A percentile compares a stretch with the other conserved stretches of the same genome.
Evolutionary conservation across 352 stramenopile genomes (phyloP).

Genomic region (Globisporangium okanoganense): DNA sequence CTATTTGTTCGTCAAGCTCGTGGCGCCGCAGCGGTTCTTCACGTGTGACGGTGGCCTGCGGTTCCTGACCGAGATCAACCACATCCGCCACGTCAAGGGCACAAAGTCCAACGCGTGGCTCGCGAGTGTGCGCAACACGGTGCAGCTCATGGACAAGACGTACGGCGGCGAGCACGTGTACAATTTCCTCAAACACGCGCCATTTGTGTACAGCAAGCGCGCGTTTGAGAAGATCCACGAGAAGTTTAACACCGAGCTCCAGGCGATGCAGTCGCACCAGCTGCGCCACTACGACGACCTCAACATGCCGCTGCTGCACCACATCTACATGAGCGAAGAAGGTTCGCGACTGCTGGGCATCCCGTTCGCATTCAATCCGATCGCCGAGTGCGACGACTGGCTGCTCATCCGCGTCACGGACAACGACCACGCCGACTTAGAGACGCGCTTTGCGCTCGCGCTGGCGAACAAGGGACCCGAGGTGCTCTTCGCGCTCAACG

Average conservation of each 20-base stretch:
- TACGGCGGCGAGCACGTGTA: conserved; percentile 84
- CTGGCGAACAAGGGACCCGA: conserved; percentile 50
- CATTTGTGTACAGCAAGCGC: conserved; percentile 73
- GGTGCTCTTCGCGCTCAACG: conserved; percentile 74
- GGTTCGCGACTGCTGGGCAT: conserved; percentile 49
- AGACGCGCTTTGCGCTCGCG: conserved; percentile 29
- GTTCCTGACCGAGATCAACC: conserved; percentile 79
- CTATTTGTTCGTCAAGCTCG: conserved; percentile 84
- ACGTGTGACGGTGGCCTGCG: conserved; percentile 73
- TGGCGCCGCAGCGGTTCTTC: conserved; percentile 82
- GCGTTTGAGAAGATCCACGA: conserved; percentile 76
- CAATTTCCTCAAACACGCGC: conserved; percentile 85
- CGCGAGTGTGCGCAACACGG: conserved; percentile 72
- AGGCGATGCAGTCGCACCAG: conserved; percentile 55
- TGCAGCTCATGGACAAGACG: conserved; percentile 56
- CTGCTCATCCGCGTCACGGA: conserved; percentile 71
- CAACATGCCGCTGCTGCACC: conserved; percentile 62
- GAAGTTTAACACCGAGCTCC: conserved; percentile 52
- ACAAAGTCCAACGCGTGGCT: conserved; percentile 71
- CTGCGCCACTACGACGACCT: conserved; percentile 65
- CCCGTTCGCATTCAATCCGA: conserved; percentile 62
- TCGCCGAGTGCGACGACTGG: conserved; percentile 76
- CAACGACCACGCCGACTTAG: conserved; percentile 28
- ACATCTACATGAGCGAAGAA: conserved; percentile 86
- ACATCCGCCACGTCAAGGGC: conserved; percentile 69